Evolutionary conservation across 2,329 filamentous ascomycete species (phyloP), one percentile per base, ranked within the genome.

Genomic region (Cladophialophora carrionii): DNA sequence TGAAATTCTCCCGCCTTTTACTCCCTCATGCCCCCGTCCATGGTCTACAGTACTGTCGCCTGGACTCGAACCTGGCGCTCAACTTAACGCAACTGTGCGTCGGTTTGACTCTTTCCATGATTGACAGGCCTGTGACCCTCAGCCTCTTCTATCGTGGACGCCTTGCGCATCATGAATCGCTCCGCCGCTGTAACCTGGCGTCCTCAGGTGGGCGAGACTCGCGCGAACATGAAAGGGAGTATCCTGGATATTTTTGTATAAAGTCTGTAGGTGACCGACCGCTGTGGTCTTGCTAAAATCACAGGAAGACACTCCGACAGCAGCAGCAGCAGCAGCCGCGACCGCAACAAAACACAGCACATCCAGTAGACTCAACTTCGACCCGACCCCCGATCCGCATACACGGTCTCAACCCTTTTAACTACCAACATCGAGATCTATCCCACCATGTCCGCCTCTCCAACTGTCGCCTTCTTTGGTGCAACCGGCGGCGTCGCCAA

Each of bases 401-500:
- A 3, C 26, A 29, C 26, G 26, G 26, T n/a, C n/a, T n/a, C n/a
- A n/a, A n/a, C n/a, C n/a, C n/a, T n/a, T n/a, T n/a, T n/a, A n/a
- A n/a, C n/a, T n/a, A n/a, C n/a, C n/a, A n/a, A n/a, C n/a, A n/a
- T n/a, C n/a, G n/a, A n/a, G n/a, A n/a, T 17, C n/a, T 6, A 17
- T 31, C 10, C 29, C 8, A 52, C 43, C 24, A 66, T 59, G 57
- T 59, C 61, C 6, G 3, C 26, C 56, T 61, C 55, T 46, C 73
- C 64, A 56, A 80, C 77, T 34, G 71, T 84, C 61, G 80, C 81
- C 48, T 84, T 85, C 74, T 79, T 85, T 67, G 83, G 83, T 54
- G 81, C 82, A 26, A 84, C 82, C 24, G 82, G 81, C 62, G 83
- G 82, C 56, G 79, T 78, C 66, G 76, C 78, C 41, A 75, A 79